Evolutionary conservation across 2,329 filamentous ascomycete genomes (phyloP), one percentile per base, ranked within the genome.

Genomic region (Calonectria hongkongensis): DNA sequence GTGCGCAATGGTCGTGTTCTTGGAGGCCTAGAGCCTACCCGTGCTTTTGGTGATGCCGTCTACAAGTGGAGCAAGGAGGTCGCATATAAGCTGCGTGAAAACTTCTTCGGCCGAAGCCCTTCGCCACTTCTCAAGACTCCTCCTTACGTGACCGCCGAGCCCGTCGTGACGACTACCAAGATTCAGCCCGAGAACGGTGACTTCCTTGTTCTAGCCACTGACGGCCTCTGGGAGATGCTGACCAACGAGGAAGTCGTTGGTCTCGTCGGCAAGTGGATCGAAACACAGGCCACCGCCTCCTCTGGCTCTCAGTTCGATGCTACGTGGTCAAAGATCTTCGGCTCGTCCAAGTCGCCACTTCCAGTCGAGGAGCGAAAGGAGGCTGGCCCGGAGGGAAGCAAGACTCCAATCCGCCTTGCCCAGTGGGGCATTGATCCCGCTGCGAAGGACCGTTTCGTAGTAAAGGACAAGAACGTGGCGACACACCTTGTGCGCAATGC

Each of bases 211-310:
- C 93, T 99, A 88, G 97, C 97, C 27, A 98, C 97, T 0, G 97
- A 99, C 82, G 97, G 97, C 4, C 89, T 99, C 0, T 99, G 97
- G 97, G 97, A 99, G 85, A 98, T 98, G 97, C 89, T 99, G 74
- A 98, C 95, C 60, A 99, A 98, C 80, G 97, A 99, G 82, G 97
- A 99, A 86, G 97, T 98, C 1, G 94, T 99, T 64, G 97, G 97
- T 0, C 91, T 99, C 2, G 97, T 99, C 5, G 97, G 96, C 18
- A 95, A 98, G 84, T 99, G 97, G 97, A 92, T 99, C 60, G 97
- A 99, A 83, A 92, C 91, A 27, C 94, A 98, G 82, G 86, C 87
- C 43, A 83, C 81, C 70, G 85, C 82, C 63, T 82, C 84, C 4
- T 85, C 87, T 54, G 87, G 84, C 71, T 92, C 93, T 2, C 95